Percentiles rank a stretch among this genome's conserved stretches.
phyloP scores from a whole-genome alignment of 108 stramenopile species.

The Nannochloropsis oceanica region DNA sequence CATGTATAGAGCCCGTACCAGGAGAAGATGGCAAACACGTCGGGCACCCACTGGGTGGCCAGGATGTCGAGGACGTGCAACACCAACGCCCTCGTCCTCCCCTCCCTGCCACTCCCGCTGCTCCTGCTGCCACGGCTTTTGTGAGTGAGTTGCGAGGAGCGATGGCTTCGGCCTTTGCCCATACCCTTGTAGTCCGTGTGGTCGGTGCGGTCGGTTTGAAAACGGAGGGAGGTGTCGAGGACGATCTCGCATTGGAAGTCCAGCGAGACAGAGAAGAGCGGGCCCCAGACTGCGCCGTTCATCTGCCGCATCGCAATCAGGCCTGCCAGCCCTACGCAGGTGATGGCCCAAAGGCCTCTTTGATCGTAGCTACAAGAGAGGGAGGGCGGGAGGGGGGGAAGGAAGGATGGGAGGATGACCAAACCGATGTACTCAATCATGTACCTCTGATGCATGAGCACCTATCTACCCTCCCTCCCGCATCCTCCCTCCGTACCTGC shows the following conservation, averaged over 20 bases:
- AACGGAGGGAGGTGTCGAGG: neutral
- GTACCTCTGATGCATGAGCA: neutral
- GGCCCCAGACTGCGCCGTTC: neutral
- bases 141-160: no score
- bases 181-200: no score
- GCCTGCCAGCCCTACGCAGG: neutral
- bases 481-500: neutral
- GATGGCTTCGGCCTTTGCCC: no score
- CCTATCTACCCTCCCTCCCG: neutral
- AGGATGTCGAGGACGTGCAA: neutral
- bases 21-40: neutral
- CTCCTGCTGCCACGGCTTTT: neutral
- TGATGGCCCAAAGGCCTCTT: neutral
- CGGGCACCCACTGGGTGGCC: neutral
- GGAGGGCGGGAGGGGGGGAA: neutral
- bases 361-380: neutral
- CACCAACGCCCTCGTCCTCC: neutral
- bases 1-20: neutral
- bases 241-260: slow-evolving; percentile 1
- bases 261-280: neutral
- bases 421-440: neutral
- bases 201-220: neutral
- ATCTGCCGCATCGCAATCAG: neutral
- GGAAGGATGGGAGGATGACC: neutral
- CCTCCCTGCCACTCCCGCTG: neutral